Conservation (phyloP, 2,329 filamentous ascomycete genomes). For the Ramichloridium luteum region DNA sequence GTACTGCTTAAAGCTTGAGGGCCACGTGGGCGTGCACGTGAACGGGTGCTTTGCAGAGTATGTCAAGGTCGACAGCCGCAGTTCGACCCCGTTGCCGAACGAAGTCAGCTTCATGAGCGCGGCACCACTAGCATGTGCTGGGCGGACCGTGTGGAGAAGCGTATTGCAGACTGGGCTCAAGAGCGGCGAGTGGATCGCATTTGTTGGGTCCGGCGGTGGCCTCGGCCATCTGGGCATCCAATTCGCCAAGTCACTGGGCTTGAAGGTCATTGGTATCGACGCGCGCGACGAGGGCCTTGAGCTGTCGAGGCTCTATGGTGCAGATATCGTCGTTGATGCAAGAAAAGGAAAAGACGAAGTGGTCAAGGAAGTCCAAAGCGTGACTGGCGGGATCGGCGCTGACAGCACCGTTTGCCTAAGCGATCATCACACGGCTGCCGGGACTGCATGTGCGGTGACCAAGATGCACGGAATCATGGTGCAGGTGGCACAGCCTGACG, state of each 20-base stretch:
- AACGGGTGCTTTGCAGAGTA: conserved; percentile 49
- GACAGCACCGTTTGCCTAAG: conserved; percentile 43
- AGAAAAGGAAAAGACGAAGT: conserved; percentile 36
- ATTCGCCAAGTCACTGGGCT: conserved; percentile 39
- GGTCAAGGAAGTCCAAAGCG: conserved; percentile 35
- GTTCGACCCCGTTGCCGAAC: conserved; percentile 37
- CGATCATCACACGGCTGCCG: conserved; percentile 41
- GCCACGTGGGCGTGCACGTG: conserved; percentile 37
- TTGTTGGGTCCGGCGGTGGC: conserved; percentile 40
- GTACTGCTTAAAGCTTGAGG: conserved; percentile 38
- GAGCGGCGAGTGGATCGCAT: conserved; percentile 28
- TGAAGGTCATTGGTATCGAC: conserved; percentile 43
- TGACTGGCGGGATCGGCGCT: conserved; percentile 39
- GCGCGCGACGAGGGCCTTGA: conserved; percentile 42
- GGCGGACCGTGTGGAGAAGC: conserved; percentile 39
- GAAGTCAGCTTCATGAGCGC: conserved; percentile 38
- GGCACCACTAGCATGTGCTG: conserved; percentile 46
- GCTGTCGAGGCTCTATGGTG: conserved; percentile 36
- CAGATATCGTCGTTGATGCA: conserved; percentile 42
- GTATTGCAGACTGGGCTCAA: conserved; percentile 32
- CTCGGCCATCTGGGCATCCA: conserved; percentile 43
- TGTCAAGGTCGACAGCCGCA: conserved; percentile 38
- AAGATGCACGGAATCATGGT: conserved; percentile 47
- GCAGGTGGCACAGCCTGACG: conserved; percentile 44
- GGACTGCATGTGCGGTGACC: conserved; percentile 42